Base-by-base conservation (phyloP, 2,329 filamentous ascomycete species). In the Drechmeria coniospora region DNA sequence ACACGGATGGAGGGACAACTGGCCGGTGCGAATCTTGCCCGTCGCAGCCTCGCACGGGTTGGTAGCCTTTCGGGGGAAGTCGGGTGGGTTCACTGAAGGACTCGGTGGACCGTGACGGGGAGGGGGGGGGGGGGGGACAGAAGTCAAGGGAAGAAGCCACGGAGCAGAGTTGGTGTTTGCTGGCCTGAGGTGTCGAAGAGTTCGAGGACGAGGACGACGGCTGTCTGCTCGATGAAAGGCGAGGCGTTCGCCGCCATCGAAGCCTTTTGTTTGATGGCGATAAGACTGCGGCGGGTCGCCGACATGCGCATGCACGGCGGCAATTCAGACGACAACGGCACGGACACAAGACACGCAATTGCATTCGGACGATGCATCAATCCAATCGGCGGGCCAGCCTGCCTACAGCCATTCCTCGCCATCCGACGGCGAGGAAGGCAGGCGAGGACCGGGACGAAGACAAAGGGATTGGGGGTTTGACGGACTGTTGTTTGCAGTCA, bases 71-170 rank as follows among this genome's bases (percentile, higher is more conserved):
- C 49, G 47, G 48, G 36, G 43, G 48, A 48, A 51, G 35, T 41
- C 47, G 47, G 49, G 49, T 51, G 47, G 47, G 36, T 38, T 42
- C 39, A 28, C 29, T n/a, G n/a, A n/a, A n/a, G n/a, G n/a, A n/a
- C n/a, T n/a, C n/a, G n/a, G n/a, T n/a, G n/a, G n/a, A n/a, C n/a
- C n/a, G n/a, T n/a, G n/a, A n/a, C n/a, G 34, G 42, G 38, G 28
- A 33, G 36, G 34, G 42, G 44, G 42, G 26, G 40, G 39, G 40
- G 35, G 29, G 19, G 24, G 30, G 31, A 21, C 25, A 17, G 16
- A 12, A 36, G 32, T 27, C 41, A 23, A 21, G 14, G 25, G 20
- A 26, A 32, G 21, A 27, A 23, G 22, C 9, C 24, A 30, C n/a
- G n/a, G n/a, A n/a, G n/a, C n/a, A n/a, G 19, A 20, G 21, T 28